Evolutionary conservation across 441 rosid genomes (phyloP).

Genomic region (Codiaeum variegatum): DNA sequence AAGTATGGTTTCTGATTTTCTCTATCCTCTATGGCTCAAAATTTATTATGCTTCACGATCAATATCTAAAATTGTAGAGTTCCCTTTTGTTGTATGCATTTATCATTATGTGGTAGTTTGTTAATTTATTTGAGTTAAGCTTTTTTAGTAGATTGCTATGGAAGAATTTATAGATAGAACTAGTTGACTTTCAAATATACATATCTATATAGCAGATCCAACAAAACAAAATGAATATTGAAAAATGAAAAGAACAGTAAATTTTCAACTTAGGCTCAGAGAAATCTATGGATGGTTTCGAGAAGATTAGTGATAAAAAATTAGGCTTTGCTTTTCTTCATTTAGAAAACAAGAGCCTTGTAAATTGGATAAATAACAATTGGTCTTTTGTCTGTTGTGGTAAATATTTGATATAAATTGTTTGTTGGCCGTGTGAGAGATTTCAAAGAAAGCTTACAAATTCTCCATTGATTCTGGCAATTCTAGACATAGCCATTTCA

Average conservation of each 20-base stretch:
- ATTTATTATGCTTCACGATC: neutral
- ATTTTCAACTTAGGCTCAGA: neutral
- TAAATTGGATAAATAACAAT: neutral
- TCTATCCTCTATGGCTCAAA: constrained; percentile 1
- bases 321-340: neutral
- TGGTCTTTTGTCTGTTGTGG: neutral
- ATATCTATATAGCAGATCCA: neutral
- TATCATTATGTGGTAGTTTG: neutral
- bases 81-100: neutral
- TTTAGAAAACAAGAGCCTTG: neutral
- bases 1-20: constrained; percentile 35
- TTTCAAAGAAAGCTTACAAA: neutral
- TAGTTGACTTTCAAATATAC: neutral
- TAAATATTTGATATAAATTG: too few species aligned
- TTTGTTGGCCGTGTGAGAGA: neutral
- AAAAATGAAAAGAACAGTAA: neutral
- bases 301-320: neutral
- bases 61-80: neutral
- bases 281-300: too few species aligned
- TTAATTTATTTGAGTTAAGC: neutral
- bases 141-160: neutral
- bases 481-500: neutral
- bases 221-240: neutral
- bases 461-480: neutral
- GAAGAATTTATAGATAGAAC: neutral